These are phyloP conservation scores for Tagetes patula DNA, from an alignment of 129 eudicot species.

Conservation along the genomic window DNA sequence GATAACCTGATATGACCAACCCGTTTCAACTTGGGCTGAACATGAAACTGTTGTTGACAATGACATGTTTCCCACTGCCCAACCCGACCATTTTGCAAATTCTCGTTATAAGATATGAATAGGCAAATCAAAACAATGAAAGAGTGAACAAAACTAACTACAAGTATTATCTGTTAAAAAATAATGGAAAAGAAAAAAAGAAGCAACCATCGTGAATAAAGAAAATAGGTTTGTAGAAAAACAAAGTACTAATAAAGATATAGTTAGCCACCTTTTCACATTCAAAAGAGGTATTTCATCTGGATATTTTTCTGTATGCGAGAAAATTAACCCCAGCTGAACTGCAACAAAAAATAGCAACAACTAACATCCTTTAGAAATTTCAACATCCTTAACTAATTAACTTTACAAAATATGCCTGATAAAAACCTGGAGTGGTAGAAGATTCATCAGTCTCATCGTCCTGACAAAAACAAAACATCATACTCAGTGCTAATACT, in stretches of 20 bases:
- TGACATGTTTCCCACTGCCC: neutral
- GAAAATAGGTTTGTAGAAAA: neutral
- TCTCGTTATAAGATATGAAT: neutral
- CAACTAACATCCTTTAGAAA: neutral
- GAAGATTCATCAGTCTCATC: conserved; percentile 36
- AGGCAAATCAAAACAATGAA: no score
- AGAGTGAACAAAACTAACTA: neutral
- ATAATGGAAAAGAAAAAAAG: neutral
- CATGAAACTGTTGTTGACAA: no score
- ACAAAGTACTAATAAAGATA: conserved; percentile 1
- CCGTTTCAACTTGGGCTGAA: no score
- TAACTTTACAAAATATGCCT: conserved; percentile 9
- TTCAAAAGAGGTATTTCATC: conserved; percentile 92
- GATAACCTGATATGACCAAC: no score
- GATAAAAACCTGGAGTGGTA: conserved; percentile 37
- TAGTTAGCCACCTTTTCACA: conserved; percentile 59
- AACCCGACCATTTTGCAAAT: neutral
- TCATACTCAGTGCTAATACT: conserved; percentile 8
- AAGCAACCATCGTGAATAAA: conserved; percentile 5
- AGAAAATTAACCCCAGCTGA: conserved; percentile 82
- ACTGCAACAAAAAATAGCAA: conserved; percentile 56
- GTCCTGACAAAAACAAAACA: conserved; percentile 26
- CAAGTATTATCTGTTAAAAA: neutral
- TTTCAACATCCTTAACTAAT: conserved; percentile 18
- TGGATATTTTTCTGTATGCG: conserved; percentile 94